Conservation (phyloP, 129 eudicot species). For the Erigeron canadensis region DNA sequence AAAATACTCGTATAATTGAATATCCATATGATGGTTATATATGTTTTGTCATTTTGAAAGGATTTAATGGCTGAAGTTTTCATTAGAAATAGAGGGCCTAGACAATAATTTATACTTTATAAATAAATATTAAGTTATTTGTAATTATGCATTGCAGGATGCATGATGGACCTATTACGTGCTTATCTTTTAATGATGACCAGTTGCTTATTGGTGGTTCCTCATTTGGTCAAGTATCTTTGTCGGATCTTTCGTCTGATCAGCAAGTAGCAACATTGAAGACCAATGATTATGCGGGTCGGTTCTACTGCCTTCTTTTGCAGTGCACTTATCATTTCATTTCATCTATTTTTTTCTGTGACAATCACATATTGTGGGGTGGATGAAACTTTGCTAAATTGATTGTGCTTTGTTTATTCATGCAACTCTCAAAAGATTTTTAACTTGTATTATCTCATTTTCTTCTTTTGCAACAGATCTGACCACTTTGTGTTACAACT, state of each 20-base stretch:
- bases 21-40: too few relatives aligned
- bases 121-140: too few relatives aligned
- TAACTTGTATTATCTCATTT: constrained; percentile 8
- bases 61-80: too few relatives aligned
- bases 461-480: constrained; percentile 42
- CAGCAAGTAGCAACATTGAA: constrained; percentile 63
- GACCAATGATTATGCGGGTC: constrained; percentile 65
- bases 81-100: too few relatives aligned
- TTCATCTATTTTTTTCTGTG: neutral
- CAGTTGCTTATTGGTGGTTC: constrained; percentile 84
- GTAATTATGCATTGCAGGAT: constrained; percentile 55
- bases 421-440: constrained; percentile 15
- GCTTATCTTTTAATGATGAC: constrained; percentile 66
- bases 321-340: neutral
- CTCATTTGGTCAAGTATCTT: constrained; percentile 58
- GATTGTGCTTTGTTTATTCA: constrained; percentile 5
- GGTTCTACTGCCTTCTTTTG: constrained; percentile 12
- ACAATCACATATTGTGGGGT: too few relatives aligned
- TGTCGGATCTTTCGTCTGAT: constrained; percentile 73
- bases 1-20: too few relatives aligned
- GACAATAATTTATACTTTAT: too few relatives aligned
- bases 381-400: neutral
- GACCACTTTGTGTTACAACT: constrained; percentile 64
- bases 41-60: too few relatives aligned
- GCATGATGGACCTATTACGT: constrained; percentile 70